phyloP scores from a whole-genome alignment of 306 rosid genomes.

The Benincasa hispida region DNA sequence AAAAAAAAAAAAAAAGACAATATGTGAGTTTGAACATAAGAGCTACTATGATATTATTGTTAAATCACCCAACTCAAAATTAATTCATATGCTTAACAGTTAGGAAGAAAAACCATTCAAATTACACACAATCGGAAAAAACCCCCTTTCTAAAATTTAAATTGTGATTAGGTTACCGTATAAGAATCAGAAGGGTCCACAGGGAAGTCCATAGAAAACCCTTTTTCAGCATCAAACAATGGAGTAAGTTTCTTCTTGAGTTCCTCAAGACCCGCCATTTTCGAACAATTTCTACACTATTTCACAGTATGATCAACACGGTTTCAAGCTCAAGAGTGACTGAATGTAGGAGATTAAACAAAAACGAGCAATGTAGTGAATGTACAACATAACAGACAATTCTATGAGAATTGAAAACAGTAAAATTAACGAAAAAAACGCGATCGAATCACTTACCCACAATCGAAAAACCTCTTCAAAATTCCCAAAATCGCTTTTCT shows the following conservation, averaged over 20 bases:
- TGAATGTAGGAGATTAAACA: not conserved
- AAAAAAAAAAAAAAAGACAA: too few species aligned
- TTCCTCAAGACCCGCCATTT: constrained; percentile 89
- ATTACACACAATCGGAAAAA: not conserved
- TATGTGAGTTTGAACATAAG: not conserved
- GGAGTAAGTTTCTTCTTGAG: constrained; percentile 77
- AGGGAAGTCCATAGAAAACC: constrained; percentile 49
- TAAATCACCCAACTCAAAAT: not conserved
- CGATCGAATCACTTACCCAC: not conserved
- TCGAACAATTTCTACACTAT: not conserved
- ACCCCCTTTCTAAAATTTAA: not conserved
- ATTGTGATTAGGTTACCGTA: constrained; percentile 33
- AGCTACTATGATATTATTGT: not conserved
- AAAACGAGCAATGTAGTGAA: not conserved
- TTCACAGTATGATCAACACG: not conserved
- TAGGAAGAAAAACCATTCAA: not conserved
- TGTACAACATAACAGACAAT: not conserved
- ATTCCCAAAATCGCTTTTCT: not conserved
- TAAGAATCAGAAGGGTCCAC: constrained; percentile 73
- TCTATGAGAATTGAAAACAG: not conserved
- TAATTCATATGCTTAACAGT: not conserved
- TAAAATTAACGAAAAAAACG: not conserved
- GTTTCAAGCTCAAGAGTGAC: not conserved
- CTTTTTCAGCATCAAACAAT: constrained; percentile 46
- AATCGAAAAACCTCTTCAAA: not conserved